Conservation (phyloP, 768 basidiomycete genomes). For the Lactarius psammicola region DNA sequence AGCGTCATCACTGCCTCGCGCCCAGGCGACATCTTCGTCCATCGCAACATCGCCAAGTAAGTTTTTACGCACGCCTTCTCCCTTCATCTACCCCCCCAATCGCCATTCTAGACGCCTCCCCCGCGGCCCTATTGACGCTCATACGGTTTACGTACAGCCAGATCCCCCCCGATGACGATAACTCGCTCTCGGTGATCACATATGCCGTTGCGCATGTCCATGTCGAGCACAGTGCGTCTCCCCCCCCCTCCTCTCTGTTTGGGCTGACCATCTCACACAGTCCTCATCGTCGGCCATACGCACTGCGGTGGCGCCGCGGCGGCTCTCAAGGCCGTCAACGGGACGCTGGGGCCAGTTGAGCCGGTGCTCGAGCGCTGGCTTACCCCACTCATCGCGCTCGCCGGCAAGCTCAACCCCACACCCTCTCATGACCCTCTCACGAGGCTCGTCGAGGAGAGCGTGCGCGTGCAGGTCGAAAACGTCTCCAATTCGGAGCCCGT, state of each 20-base stretch:
- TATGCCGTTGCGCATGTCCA: constrained; percentile 72
- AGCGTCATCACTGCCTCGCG: constrained; percentile 62
- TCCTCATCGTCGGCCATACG: constrained; percentile 81
- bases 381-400: constrained; percentile 58
- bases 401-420: constrained; percentile 41
- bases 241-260: background rate
- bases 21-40: constrained; percentile 82
- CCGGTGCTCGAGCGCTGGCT: constrained; percentile 70
- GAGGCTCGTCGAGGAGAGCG: constrained; percentile 28
- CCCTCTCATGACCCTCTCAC: constrained; percentile 36
- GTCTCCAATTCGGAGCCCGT: constrained; percentile 31
- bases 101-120: background rate
- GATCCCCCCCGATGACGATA: constrained; percentile 69
- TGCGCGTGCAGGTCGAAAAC: constrained; percentile 34
- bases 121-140: background rate
- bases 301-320: constrained; percentile 76
- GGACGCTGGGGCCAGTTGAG: constrained; percentile 28
- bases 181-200: constrained; percentile 64
- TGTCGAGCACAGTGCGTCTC: constrained; percentile 69
- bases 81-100: background rate
- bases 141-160: constrained; percentile 48
- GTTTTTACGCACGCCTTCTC: constrained; percentile 33
- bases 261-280: constrained; percentile 39
- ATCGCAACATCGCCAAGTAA: constrained; percentile 87
- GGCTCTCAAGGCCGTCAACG: constrained; percentile 47